Base-by-base conservation (phyloP, 305 asterid species). In the Rubia balearica region DNA sequence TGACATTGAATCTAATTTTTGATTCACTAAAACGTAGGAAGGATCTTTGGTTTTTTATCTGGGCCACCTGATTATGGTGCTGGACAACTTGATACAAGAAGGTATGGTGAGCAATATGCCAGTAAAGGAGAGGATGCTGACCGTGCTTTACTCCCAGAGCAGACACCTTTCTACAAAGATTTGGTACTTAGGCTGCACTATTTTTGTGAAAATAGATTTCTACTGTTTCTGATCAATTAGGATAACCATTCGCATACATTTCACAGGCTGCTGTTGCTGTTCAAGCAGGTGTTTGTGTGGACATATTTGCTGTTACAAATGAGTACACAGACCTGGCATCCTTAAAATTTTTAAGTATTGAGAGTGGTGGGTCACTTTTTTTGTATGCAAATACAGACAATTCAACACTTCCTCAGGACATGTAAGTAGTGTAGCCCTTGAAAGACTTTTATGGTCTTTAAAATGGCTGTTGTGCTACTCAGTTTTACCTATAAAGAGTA, bases 121-220 rank as follows among this genome's bases (percentile, higher is more conserved):
- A 93, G 98, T 82, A 91, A 86, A 89, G 90, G 97, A 83, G 98
- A 91, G 89, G 98, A 93, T 71, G 98, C 98, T 14, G 98, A 93
- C 72, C 91, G 83, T 72, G 98, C 98, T 81, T 86, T 93, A 80
- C 96, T 93, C 71, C 98, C 98, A n/a, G 96, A 93, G 77, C 98
- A 93, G 84, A 91, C 96, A 59, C 92, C 98, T 56, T 93, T 93
- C 78, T 93, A 93, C 78, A 91, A 85, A 83, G 98, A 93, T 83
- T 72, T 93, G 98, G 98, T 93, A 89, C 70, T 74, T 72, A 55
- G 22, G 73, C 14, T 60, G 63, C 75, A 73, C 66, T 38, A 65
- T 72, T 68, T 61, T 61, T 79, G 71, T 68, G 19, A 43, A 33
- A 30, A 38, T 65, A 48, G 65, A 16, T 57, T 84, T 74, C 77